Evolutionary conservation across 2,329 filamentous ascomycete species (phyloP), one percentile per base, ranked within the genome.

Genomic region (Chaetomiaceae sp.): DNA sequence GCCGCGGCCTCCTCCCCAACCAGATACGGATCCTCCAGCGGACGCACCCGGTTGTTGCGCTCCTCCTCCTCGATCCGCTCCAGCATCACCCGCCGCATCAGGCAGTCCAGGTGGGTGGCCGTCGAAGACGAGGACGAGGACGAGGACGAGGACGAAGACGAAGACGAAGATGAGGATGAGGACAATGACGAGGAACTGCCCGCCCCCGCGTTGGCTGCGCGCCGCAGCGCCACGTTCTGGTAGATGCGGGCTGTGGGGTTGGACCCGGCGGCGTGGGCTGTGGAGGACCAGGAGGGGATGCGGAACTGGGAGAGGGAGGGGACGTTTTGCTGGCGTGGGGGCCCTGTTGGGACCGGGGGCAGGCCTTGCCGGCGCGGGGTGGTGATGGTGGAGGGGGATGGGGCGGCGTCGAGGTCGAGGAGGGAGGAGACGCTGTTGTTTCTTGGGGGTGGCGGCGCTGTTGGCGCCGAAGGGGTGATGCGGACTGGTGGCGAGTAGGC

Each of bases 1-100:
- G 74, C 72, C 2, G 85, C 85, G 3, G 83, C 84, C 46, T 76
- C 75, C 68, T 86, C 83, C 30, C 85, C 85, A 2, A 87, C 85
- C 9, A 87, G 71, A 52, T 84, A 77, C 0, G 84, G 84, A 59
- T 87, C 85, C 67, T 88, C 85, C 16, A 84, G 73, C 2, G 81
- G 82, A 6, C 76, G 73, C 34, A 72, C 59, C 20, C 56, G 44
- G 53, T 63, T 44, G 53, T 63, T 44, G 47, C 61, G 59, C 57
- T 69, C 65, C 53, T 72, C 69, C 55, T 73, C 69, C 32, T 67
- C 65, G 49, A 71, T 64, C 18, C 67, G 64, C 47, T 71, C 68
- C n/a, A 71, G 63, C 44, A 71, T 56, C 25, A 68, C 62, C 53
- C 66, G 64, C 20, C 66, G 40, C 49, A 52, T 56, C 51, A 68